Evolutionary conservation across 805 yeast genomes (phyloP), one percentile per base, ranked within the genome.

Genomic region (Alloascoidea africana): DNA sequence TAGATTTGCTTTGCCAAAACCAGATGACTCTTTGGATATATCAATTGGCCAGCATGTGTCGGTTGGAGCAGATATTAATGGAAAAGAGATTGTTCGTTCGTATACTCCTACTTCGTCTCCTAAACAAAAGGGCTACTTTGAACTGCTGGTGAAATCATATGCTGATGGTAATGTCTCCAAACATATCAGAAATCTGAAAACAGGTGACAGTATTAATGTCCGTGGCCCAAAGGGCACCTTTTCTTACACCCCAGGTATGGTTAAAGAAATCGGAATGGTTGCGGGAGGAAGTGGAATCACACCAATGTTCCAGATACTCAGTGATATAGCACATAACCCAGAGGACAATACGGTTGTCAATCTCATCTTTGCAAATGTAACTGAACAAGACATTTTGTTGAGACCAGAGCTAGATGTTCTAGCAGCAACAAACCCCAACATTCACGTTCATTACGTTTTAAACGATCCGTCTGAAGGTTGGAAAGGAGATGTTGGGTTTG

Each of bases 231-330:
- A 82, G 60, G 96, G 97, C 4, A 73, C 73, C 51, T 85, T 82
- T 66, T 69, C 75, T 43, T 87, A 87, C 62, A 65, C 73, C 38
- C 85, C 93, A 47, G 82, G 82, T 60, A 75, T 79, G 76, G 76
- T 71, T 41, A 62, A 67, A 41, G 67, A 70, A 42, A 66, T 87
- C 41, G 85, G 80, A 38, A 87, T 87, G 96, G 76, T 89, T 46
- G 94, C 95, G 32, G 96, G 96, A 47, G 97, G 96, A 52, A 84
- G 96, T 30, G 95, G 96, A 56, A 80, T 86, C 51, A 80, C 96
- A 4, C 96, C 96, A 55, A 86, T 86, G 96, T 84, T 74, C 59
- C 96, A 86, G 64, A 77, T 86, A 70, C 75, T 56, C 47, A 81
- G 35, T 67, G 73, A 93, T 11, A 77, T 87, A 46, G 75, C 76